Evolutionary conservation across 2,329 filamentous ascomycete genomes (phyloP).

Genomic region (Ilyonectria destructans): DNA sequence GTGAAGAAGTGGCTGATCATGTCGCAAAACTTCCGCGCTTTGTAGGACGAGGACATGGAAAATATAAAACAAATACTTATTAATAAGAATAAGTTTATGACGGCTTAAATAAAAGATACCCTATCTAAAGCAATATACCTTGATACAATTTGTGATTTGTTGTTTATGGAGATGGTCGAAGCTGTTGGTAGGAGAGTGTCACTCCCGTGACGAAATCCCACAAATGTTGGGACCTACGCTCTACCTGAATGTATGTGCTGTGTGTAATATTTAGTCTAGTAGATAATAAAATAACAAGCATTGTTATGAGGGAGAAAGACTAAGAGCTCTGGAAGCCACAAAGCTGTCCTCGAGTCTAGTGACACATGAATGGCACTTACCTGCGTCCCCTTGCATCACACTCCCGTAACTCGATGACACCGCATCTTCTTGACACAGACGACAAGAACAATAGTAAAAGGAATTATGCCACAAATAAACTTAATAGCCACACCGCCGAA

Average conservation of each 20-base stretch:
- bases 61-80: not conserved
- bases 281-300: not conserved
- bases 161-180: too few relatives aligned
- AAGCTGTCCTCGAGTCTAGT: slow-evolving; percentile 2
- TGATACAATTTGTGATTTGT: too few relatives aligned
- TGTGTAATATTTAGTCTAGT: too few relatives aligned
- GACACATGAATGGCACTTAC: too few relatives aligned
- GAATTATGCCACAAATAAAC: not conserved
- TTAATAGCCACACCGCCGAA: not conserved
- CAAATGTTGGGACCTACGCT: too few relatives aligned
- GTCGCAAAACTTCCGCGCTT: slow-evolving; percentile 79
- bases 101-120: slow-evolving; percentile 19
- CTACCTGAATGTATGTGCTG: too few relatives aligned
- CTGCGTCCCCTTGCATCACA: too few relatives aligned
- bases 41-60: slow-evolving; percentile 53
- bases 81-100: not conserved
- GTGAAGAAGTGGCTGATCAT: slow-evolving; percentile 76
- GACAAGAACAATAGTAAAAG: not conserved
- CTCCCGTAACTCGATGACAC: not conserved
- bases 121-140: slow-evolving; percentile 5
- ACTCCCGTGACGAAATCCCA: too few relatives aligned
- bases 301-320: too few relatives aligned
- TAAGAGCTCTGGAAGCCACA: slow-evolving; percentile 9
- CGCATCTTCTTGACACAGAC: not conserved
- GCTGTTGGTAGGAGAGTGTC: too few relatives aligned